Evolutionary conservation across 768 basidiomycete species (phyloP), one percentile per base, ranked within the genome.

Genomic region (Lactifluus piperatus): DNA sequence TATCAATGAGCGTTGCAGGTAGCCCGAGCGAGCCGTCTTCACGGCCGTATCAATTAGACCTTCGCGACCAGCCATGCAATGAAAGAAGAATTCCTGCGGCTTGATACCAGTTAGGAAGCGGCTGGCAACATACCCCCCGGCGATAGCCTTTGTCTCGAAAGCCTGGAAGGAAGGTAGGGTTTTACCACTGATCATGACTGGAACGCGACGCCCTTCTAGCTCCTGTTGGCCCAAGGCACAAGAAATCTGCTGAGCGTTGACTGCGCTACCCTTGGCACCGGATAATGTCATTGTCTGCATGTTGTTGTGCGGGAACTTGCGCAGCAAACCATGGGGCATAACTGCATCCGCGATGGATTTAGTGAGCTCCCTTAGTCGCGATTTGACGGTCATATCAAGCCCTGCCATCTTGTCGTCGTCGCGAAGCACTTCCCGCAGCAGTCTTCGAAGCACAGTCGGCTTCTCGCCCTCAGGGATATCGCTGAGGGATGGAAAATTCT

Each of bases 241-340:
- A n/a, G 97, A 98, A 66, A 99, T 99, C 69, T 98, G 94, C 50
- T 91, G 85, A 24, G 92, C 97, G 68, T 99, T 99, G 71, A 97
- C 95, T 14, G 91, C 88, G 61, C 91, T 94, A 52, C 97, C 97
- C 73, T 99, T 99, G 45, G 97, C 97, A 64, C 97, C 97, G 36
- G 95, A 97, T 55, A 90, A 81, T 2, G 94, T 97, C 97, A 98
- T 98, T 47, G 88, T 84, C 71, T 98, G 95, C 97, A 98, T 98
- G 81, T 98, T 86, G 74, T 99, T 99, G 69, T 92, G 84, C 43
- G 97, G 97, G 77, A 99, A 99, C 62, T 88, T 85, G 67, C 94
- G 91, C 65, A 93, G 79, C 49, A 99, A 82, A 34, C 88, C 88
- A 50, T 81, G 76, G 13, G 95, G 97, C 66, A 98, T 81, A 68